Evolutionary conservation across 805 yeast species (phyloP).

Genomic region (Saccharomycopsis sp.): DNA sequence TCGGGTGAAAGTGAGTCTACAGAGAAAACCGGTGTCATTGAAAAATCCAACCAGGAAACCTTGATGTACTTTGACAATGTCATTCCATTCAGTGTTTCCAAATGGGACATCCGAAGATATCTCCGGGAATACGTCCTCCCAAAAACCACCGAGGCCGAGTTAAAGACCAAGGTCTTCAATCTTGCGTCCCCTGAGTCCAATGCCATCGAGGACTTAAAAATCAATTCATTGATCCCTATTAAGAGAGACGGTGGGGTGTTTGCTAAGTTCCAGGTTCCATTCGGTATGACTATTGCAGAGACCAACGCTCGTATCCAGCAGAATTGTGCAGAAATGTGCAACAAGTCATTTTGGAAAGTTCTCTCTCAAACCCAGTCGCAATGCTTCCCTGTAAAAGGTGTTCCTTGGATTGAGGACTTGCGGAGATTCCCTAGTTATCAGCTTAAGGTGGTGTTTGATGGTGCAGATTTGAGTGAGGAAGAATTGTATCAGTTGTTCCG

Average conservation of each 20-base stretch:
- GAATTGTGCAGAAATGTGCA: conserved; percentile 38
- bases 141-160: conserved; percentile 35
- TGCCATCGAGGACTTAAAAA: conserved; percentile 37
- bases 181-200: conserved; percentile 34
- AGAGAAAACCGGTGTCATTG: conserved; percentile 51
- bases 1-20: conserved; percentile 52
- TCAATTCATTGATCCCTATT: conserved; percentile 61
- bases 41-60: conserved; percentile 42
- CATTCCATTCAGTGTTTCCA: conserved; percentile 28
- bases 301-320: conserved; percentile 45
- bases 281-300: conserved; percentile 40
- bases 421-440: conserved; percentile 63
- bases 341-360: conserved; percentile 27
- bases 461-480: conserved; percentile 63
- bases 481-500: conserved; percentile 74
- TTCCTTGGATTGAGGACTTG: conserved; percentile 95
- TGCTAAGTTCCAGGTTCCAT: conserved; percentile 65
- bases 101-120: background rate
- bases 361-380: conserved; percentile 39
- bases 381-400: conserved; percentile 75
- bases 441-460: conserved; percentile 67
- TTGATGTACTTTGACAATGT: conserved; percentile 48
- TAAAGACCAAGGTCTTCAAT: conserved; percentile 27
- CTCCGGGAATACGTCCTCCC: conserved; percentile 17
- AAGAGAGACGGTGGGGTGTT: conserved; percentile 91